Conservation (phyloP, 176 grass and related monocot species). For the Puccinellia tenuiflora region DNA sequence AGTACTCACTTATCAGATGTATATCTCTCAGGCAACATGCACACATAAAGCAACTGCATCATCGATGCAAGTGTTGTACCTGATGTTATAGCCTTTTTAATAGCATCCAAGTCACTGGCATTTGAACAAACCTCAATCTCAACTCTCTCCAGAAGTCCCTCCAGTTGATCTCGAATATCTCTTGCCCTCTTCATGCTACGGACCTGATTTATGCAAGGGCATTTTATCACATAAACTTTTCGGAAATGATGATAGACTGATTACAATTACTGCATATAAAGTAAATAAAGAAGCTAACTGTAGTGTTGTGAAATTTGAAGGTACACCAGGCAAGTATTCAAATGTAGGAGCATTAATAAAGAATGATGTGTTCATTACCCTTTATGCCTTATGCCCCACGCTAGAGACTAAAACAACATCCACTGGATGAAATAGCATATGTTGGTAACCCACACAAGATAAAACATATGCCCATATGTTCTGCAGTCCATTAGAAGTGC, state of each 20-base stretch:
- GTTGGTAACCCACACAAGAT: background rate
- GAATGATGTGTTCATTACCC: background rate
- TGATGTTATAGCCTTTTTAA: slow-evolving; percentile 88
- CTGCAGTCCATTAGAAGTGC: background rate
- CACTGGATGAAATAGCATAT: background rate
- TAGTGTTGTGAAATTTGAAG: background rate
- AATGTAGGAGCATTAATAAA: background rate
- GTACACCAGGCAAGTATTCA: background rate
- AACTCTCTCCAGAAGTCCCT: slow-evolving; percentile 88
- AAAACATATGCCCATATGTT: background rate
- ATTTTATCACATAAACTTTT: slow-evolving; percentile 20
- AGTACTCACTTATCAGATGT: background rate
- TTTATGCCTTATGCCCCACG: background rate
- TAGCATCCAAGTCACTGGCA: slow-evolving; percentile 59
- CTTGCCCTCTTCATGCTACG: slow-evolving; percentile 90
- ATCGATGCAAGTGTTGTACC: slow-evolving; percentile 31
- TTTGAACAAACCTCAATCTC: slow-evolving; percentile 90
- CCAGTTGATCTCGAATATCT: slow-evolving; percentile 89
- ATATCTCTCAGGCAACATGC: background rate
- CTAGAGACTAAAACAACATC: background rate
- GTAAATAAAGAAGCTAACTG: background rate
- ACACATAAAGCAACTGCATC: slow-evolving; percentile 14
- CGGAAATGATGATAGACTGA: background rate
- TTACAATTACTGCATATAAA: background rate
- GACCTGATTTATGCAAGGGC: slow-evolving; percentile 41